Evolutionary conservation across 2,329 filamentous ascomycete genomes (phyloP), one percentile per base, ranked within the genome.

Genomic region (Pyrenochaeta sp.): DNA sequence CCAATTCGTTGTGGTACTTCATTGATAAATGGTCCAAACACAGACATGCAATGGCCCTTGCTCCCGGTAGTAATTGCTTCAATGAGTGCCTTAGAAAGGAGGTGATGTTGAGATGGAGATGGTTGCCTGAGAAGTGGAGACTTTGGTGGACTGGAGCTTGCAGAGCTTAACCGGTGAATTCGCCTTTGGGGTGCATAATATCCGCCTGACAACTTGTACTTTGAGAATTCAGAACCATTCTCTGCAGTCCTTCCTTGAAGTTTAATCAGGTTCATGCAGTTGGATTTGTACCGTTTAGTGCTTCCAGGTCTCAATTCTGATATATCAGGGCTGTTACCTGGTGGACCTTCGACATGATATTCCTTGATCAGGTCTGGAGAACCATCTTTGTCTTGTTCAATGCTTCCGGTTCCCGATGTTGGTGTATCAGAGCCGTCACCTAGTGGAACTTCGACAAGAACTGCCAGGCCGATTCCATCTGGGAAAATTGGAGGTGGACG

Each of bases 1-100:
- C 65, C 65, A n/a, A 68, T 59, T 27, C 66, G 48, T 15, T 53
- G 36, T 5, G 65, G 66, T 3, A 69, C 53, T 24, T 67, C 59
- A 18, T 49, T 55, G 4, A 68, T 67, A 23, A 69, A 68, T 5
- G 57, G 51, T 6, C 63, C 66, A 48, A 69, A 66, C 1, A 59
- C 57, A 8, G 61, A 63, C 54, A 68, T 63, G 7, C 55, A 56
- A 15, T 65, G 58, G n/a, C 66, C 66, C 31, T 44, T 41, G 23
- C 52, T 55, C n/a, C 63, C 64, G 6, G 58, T 60, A 15, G 39
- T 51, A 7, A 61, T 53, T 2, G 63, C 58, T 14, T 57, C 44
- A 6, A 68, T 51, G 9, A 69, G 36, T 7, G 62, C 58, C n/a
- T 56, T 58, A 6, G 63, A 55, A 5, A 69, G 55, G 24, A 58